A percentile compares a stretch with the other conserved stretches of the same genome.
Conservation (phyloP, 2,329 filamentous ascomycete genomes). For the Colletotrichum brevisporum region DNA sequence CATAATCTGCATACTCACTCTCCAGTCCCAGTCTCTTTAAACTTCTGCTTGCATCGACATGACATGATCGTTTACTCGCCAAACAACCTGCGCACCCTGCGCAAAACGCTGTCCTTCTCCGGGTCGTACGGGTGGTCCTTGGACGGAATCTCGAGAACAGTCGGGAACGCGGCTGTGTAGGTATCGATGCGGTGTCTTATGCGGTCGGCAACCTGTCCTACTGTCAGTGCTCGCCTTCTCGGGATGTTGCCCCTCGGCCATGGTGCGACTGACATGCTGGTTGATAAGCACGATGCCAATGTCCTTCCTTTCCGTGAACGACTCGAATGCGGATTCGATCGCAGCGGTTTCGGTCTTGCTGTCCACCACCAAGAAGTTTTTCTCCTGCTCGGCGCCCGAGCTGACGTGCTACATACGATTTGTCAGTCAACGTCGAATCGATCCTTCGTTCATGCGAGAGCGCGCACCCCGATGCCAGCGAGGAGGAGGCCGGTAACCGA, state of each 20-base stretch:
- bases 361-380: conserved; percentile 99
- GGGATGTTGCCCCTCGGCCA: not conserved
- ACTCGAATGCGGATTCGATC: conserved; percentile 92
- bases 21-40: not conserved
- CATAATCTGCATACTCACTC: conserved; percentile 2
- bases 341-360: conserved; percentile 88
- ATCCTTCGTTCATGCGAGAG: conserved; percentile 13
- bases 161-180: conserved; percentile 96
- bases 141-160: conserved; percentile 95
- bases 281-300: conserved; percentile 98
- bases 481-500: conserved; percentile 96
- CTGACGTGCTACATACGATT: conserved; percentile 82
- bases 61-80: conserved; percentile 69
- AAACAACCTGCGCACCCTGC: conserved; percentile 80
- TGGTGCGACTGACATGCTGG: conserved; percentile 81
- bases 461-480: conserved; percentile 88
- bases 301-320: conserved; percentile 92
- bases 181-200: conserved; percentile 93
- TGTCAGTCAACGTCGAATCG: conserved; percentile 6
- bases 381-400: conserved; percentile 87
- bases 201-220: conserved; percentile 84
- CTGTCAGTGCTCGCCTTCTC: conserved; percentile 42
- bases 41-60: not conserved
- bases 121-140: conserved; percentile 99
- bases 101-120: conserved; percentile 97